phyloP scores from a whole-genome alignment of 2,329 filamentous ascomycete genomes.

The Pyrenophora teres region DNA sequence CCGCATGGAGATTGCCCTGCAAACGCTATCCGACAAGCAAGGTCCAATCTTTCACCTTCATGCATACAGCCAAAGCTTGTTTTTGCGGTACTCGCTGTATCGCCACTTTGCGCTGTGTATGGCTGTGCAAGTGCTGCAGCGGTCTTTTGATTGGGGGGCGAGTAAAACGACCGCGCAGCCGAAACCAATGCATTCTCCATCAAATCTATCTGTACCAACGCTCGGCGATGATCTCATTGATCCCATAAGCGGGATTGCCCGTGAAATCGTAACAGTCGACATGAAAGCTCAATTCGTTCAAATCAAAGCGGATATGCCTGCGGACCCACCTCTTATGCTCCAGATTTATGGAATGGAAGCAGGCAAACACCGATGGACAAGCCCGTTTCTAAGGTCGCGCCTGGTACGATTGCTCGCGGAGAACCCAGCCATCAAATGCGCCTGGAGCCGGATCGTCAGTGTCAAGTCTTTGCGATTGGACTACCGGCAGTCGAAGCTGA shows the following conservation, averaged over 20 bases:
- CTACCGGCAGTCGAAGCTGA: conserved; percentile 75
- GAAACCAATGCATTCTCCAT: conserved; percentile 19
- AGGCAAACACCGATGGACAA: conserved; percentile 84
- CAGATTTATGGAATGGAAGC: conserved; percentile 83
- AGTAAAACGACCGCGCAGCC: conserved; percentile 18
- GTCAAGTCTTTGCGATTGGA: conserved; percentile 82
- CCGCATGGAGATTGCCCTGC: conserved; percentile 82
- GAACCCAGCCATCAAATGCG: conserved; percentile 76
- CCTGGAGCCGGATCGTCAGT: conserved; percentile 86
- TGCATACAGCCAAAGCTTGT: conserved; percentile 76
- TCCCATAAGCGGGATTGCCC: conserved; percentile 30
- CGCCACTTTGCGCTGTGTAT: conserved; percentile 89
- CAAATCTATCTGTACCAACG: conserved; percentile 41
- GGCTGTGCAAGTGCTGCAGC: conserved; percentile 71
- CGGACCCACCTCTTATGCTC: conserved; percentile 88
- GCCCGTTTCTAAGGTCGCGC: conserved; percentile 77
- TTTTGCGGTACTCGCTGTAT: conserved; percentile 89
- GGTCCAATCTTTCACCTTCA: conserved; percentile 88
- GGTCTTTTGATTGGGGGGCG: conserved; percentile 46
- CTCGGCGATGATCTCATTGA: conserved; percentile 38
- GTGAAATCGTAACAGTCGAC: conserved; percentile 80
- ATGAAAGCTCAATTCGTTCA: conserved; percentile 82
- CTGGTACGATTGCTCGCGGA: conserved; percentile 86
- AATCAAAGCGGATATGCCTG: conserved; percentile 84
- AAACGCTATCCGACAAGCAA: conserved; percentile 82